These are phyloP conservation scores for Trichoderma hamatum DNA, from an alignment of 2,329 filamentous ascomycete species.

Conservation along the genomic window DNA sequence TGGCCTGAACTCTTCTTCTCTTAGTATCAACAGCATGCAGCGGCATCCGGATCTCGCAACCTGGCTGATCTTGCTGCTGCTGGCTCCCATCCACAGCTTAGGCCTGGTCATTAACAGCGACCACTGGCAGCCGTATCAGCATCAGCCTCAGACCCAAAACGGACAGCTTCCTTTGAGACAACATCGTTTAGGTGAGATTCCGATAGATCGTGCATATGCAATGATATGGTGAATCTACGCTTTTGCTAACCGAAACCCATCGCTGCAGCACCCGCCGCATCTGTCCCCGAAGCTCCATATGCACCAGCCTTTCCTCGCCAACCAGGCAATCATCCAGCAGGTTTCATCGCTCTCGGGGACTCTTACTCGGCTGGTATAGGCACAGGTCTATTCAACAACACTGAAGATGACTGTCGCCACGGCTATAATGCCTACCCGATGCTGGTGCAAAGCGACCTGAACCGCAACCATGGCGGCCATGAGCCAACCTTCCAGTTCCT, in stretches of 20 bases:
- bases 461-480: neutral
- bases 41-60: neutral
- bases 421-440: constrained; percentile 48
- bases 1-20: neutral
- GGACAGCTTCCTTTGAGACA: neutral
- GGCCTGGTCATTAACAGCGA: neutral
- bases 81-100: neutral
- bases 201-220: neutral
- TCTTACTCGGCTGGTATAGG: constrained; percentile 55
- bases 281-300: constrained; percentile 18
- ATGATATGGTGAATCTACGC: neutral
- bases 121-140: constrained; percentile 12
- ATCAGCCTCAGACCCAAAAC: neutral
- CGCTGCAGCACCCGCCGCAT: neutral
- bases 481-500: constrained; percentile 47
- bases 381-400: constrained; percentile 44
- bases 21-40: neutral
- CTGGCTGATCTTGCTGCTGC: constrained; percentile 7
- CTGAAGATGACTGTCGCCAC: constrained; percentile 47
- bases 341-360: constrained; percentile 50
- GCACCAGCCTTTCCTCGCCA: constrained; percentile 21
- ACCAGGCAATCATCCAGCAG: constrained; percentile 30
- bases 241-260: neutral
- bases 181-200: constrained; percentile 8
- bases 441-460: constrained; percentile 46